Percentiles rank a stretch among this genome's conserved stretches.
Evolutionary conservation across 1,284 basidiomycete genomes (phyloP).

Genomic region (Sutorius eximius): DNA sequence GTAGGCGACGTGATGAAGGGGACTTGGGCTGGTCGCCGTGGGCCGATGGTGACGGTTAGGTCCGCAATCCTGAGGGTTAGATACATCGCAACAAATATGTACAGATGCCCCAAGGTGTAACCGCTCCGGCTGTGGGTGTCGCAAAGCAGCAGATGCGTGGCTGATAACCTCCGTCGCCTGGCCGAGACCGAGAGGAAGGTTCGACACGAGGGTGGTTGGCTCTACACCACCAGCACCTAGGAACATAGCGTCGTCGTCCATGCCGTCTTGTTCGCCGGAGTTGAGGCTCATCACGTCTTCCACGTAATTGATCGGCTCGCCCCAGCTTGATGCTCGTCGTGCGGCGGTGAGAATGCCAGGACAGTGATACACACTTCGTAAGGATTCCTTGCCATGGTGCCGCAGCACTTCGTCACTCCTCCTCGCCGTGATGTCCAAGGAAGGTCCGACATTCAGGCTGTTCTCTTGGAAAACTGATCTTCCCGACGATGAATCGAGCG

Average conservation of each 20-base stretch:
- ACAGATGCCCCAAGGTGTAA: conserved; percentile 25
- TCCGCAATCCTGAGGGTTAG: conserved; percentile 26
- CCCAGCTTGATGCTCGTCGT: conserved; percentile 66
- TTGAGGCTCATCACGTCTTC: conserved; percentile 55
- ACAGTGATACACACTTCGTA: conserved; percentile 30
- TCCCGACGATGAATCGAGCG: conserved; percentile 31
- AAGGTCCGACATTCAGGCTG: conserved; percentile 15
- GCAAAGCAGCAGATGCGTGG: conserved; percentile 24
- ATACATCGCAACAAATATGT: conserved; percentile 24
- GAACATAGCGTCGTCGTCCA: conserved; percentile 47
- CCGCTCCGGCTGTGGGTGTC: conserved; percentile 33
- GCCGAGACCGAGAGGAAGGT: conserved; percentile 37
- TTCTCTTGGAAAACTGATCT: conserved; percentile 27
- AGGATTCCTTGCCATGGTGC: conserved; percentile 23
- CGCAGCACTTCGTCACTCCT: conserved; percentile 39
- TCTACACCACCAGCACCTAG: conserved; percentile 55
- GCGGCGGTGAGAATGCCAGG: conserved; percentile 39
- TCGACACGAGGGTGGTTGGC: conserved; percentile 42
- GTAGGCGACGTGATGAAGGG: conserved; percentile 40
- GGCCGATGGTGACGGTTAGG: conserved; percentile 32
- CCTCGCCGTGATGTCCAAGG: conserved; percentile 28
- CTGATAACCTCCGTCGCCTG: conserved; percentile 30
- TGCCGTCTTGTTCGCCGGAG: conserved; percentile 47
- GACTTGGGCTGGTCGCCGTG: conserved; percentile 43
- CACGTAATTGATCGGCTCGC: conserved; percentile 44